Conservation (phyloP, 495 filamentous ascomycete genomes). For the Daldinia concentrica region DNA sequence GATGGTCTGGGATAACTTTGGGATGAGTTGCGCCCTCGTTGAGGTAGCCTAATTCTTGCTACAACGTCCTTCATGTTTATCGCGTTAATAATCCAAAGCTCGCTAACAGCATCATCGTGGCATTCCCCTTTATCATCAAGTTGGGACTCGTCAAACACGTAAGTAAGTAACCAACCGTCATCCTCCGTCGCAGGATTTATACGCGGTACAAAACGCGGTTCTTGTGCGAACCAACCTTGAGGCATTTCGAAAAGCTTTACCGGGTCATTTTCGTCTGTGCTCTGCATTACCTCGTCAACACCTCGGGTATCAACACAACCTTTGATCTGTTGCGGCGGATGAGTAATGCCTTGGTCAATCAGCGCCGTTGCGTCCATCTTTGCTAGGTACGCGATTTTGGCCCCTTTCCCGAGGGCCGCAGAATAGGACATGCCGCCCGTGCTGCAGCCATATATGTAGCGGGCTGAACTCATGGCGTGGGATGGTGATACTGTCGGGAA, state of each 20-base stretch:
- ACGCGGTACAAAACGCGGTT: conserved; percentile 69
- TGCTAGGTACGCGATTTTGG: conserved; percentile 68
- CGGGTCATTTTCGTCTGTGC: conserved; percentile 57
- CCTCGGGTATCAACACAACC: conserved; percentile 65
- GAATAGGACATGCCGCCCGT: conserved; percentile 58
- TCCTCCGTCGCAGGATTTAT: conserved; percentile 55
- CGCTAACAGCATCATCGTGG: conserved; percentile 54
- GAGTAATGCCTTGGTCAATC: conserved; percentile 53
- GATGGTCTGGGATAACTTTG: too few relatives aligned
- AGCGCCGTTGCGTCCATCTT: conserved; percentile 64
- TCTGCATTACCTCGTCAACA: conserved; percentile 56
- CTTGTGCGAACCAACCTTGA: conserved; percentile 67
- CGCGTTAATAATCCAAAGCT: conserved; percentile 74
- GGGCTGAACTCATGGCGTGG: conserved; percentile 61
- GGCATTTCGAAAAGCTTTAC: conserved; percentile 68
- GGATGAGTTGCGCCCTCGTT: too few relatives aligned
- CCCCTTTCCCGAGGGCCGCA: conserved; percentile 61
- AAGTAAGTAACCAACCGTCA: conserved; percentile 69
- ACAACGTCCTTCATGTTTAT: conserved; percentile 64
- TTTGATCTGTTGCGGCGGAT: conserved; percentile 57
- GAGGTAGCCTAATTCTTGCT: conserved; percentile 63
- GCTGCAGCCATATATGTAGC: conserved; percentile 67
- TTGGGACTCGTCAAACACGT: conserved; percentile 66
- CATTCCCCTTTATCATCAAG: conserved; percentile 57
- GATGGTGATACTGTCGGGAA: conserved; percentile 65